These are phyloP conservation scores for Pleurotus giganteus DNA, from an alignment of 768 basidiomycete genomes.

Conservation along the genomic window DNA sequence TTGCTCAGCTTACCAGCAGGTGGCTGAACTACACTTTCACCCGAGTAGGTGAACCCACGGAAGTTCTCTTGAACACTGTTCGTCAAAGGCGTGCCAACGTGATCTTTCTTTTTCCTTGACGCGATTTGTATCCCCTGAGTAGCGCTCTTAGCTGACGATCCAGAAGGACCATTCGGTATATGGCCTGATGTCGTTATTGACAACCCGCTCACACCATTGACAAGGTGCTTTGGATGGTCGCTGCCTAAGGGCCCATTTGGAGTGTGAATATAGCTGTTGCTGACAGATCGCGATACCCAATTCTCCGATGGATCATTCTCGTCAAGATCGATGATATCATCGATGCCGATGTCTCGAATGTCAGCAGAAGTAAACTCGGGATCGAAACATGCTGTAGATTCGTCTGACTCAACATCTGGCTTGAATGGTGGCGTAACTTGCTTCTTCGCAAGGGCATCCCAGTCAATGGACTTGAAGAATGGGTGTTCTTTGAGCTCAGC, in stretches of 20 bases:
- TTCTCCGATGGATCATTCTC: constrained; percentile 71
- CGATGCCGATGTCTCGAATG: constrained; percentile 66
- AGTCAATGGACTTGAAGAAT: constrained; percentile 92
- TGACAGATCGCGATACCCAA: constrained; percentile 56
- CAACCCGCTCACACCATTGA: constrained; percentile 9
- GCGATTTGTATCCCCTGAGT: constrained; percentile 51
- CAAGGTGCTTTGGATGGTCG: constrained; percentile 30
- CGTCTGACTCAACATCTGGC: constrained; percentile 96
- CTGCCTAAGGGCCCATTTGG: constrained; percentile 80
- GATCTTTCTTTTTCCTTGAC: constrained; percentile 43
- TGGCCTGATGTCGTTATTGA: constrained; percentile 13
- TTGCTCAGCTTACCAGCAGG: constrained; percentile 38
- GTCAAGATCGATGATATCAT: constrained; percentile 45
- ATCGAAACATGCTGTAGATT: constrained; percentile 97
- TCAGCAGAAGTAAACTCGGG: constrained; percentile 97
- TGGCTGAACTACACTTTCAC: constrained; percentile 62
- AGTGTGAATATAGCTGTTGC: constrained; percentile 45
- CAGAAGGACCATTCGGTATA: constrained; percentile 18
- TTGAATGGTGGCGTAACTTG: constrained; percentile 98
- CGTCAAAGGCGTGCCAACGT: constrained; percentile 70
- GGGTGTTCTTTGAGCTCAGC: constrained; percentile 94
- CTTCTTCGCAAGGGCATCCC: constrained; percentile 81
- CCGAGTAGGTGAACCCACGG: constrained; percentile 88
- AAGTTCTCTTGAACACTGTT: constrained; percentile 96
- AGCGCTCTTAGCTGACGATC: constrained; percentile 15